Percentiles rank a stretch among this genome's conserved stretches.
These are phyloP conservation scores for Cicer yamashitae DNA, from an alignment of 306 rosid genomes.

Conservation along the genomic window DNA sequence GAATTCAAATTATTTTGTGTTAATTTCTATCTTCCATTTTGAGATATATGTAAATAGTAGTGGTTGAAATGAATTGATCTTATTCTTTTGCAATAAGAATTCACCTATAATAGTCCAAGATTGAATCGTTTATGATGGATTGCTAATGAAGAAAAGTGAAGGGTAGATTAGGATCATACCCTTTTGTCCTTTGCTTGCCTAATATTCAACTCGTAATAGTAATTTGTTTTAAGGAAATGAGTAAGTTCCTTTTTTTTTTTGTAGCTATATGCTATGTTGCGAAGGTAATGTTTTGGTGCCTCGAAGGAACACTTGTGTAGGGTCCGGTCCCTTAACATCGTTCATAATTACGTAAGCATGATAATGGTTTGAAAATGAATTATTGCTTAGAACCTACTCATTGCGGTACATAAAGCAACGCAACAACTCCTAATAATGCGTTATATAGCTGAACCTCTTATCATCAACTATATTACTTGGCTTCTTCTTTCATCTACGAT, in stretches of 20 bases:
- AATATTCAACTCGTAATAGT: not conserved
- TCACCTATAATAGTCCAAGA: conserved; percentile 8
- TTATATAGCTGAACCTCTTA: not conserved
- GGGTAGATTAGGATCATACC: conserved; percentile 9
- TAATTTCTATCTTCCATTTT: conserved; percentile 29
- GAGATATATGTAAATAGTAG: conserved; percentile 32
- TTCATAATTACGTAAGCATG: conserved; percentile 30
- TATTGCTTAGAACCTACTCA: conserved; percentile 60
- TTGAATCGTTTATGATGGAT: conserved; percentile 39
- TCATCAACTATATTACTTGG: not conserved
- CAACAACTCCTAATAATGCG: conserved; percentile 14
- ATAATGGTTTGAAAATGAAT: conserved; percentile 28
- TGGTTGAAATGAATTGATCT: conserved; percentile 49
- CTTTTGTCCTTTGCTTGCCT: conserved; percentile 1
- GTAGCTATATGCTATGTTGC: conserved; percentile 23
- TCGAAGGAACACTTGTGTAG: conserved; percentile 13
- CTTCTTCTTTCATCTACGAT: too few relatives aligned
- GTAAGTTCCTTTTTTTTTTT: conserved; percentile 21
- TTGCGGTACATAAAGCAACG: not conserved
- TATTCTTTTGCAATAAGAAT: conserved; percentile 38
- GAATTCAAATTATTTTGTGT: not conserved
- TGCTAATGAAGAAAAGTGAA: conserved; percentile 42
- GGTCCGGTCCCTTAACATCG: conserved; percentile 30
- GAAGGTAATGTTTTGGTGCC: not conserved
- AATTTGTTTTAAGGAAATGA: conserved; percentile 1